A percentile compares a stretch with the other conserved stretches of the same genome.
phyloP scores from a whole-genome alignment of 2,329 filamentous ascomycete species.

The Xylaria sp. region DNA sequence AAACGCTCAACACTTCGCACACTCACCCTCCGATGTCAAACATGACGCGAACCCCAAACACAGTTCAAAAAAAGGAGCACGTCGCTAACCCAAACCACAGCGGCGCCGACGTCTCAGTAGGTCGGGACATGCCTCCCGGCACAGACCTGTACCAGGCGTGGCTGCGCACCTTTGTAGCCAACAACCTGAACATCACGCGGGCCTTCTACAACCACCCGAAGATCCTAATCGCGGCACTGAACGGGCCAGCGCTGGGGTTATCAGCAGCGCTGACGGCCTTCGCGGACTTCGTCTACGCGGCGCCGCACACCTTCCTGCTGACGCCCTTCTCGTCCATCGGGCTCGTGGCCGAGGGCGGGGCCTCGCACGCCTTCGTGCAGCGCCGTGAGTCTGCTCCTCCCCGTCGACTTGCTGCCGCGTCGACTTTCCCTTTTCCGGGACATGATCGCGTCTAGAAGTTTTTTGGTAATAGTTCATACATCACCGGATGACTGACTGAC shows the following conservation, averaged over 20 bases:
- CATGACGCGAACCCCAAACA: background rate
- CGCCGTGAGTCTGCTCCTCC: too few species aligned
- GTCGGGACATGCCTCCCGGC: background rate
- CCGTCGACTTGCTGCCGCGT: too few species aligned
- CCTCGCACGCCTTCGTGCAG: conserved; percentile 77
- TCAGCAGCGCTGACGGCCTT: conserved; percentile 82
- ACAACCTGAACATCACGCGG: conserved; percentile 88
- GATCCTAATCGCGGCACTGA: conserved; percentile 87
- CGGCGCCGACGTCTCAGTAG: conserved; percentile 31
- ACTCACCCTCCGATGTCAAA: background rate
- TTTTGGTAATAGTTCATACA: too few species aligned
- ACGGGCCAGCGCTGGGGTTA: conserved; percentile 89
- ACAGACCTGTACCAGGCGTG: conserved; percentile 56
- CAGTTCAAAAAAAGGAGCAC: background rate
- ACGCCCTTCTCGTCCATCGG: conserved; percentile 92
- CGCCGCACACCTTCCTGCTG: conserved; percentile 81
- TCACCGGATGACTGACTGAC: too few species aligned
- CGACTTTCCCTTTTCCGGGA: too few species aligned
- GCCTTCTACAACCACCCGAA: conserved; percentile 94
- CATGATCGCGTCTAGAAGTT: too few species aligned
- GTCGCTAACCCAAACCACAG: conserved; percentile 10
- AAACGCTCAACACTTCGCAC: too few species aligned
- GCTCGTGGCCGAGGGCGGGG: conserved; percentile 86
- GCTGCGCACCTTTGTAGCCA: conserved; percentile 75
- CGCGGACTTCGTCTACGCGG: conserved; percentile 90